phyloP scores from a whole-genome alignment of 2,329 filamentous ascomycete genomes.

The Sphaerulina musiva region DNA sequence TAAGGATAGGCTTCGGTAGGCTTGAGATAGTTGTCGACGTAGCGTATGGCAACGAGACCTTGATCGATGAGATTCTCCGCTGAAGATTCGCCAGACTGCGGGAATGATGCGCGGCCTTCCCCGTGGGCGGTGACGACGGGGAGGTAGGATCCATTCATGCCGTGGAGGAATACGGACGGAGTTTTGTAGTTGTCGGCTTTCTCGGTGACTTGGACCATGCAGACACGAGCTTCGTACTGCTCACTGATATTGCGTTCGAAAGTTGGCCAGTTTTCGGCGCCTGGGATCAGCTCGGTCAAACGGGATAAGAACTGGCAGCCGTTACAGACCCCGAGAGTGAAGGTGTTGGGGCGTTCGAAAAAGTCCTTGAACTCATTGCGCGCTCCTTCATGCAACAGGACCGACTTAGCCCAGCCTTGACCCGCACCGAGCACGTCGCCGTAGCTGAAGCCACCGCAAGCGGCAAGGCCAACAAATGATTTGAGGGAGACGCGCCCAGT shows the following conservation, averaged over 20 bases:
- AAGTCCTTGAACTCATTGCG: slow-evolving; percentile 74
- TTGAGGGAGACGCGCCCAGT: slow-evolving; percentile 71
- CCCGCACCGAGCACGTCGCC: slow-evolving; percentile 90
- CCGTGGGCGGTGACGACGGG: slow-evolving; percentile 87
- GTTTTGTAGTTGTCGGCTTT: slow-evolving; percentile 33
- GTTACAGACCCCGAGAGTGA: slow-evolving; percentile 91
- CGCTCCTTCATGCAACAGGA: slow-evolving; percentile 71
- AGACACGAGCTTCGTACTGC: slow-evolving; percentile 83
- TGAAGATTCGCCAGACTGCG: slow-evolving; percentile 44
- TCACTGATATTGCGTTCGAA: slow-evolving; percentile 80
- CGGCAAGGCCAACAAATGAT: slow-evolving; percentile 79
- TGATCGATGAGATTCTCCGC: slow-evolving; percentile 52
- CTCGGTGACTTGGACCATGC: slow-evolving; percentile 75
- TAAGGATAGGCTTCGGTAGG: slow-evolving; percentile 78
- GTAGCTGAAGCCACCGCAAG: slow-evolving; percentile 96
- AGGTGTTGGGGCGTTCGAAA: slow-evolving; percentile 83
- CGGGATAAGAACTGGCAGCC: slow-evolving; percentile 92
- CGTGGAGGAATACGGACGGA: slow-evolving; percentile 79
- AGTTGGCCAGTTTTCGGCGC: slow-evolving; percentile 72
- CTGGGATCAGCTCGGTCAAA: slow-evolving; percentile 76
- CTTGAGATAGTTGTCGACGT: slow-evolving; percentile 72
- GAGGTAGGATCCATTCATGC: slow-evolving; percentile 74
- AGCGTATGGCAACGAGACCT: slow-evolving; percentile 70
- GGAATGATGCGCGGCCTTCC: slow-evolving; percentile 68
- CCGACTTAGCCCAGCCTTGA: slow-evolving; percentile 90